phyloP scores from a whole-genome alignment of 352 stramenopile species.

The Globisporangium yorkense region DNA sequence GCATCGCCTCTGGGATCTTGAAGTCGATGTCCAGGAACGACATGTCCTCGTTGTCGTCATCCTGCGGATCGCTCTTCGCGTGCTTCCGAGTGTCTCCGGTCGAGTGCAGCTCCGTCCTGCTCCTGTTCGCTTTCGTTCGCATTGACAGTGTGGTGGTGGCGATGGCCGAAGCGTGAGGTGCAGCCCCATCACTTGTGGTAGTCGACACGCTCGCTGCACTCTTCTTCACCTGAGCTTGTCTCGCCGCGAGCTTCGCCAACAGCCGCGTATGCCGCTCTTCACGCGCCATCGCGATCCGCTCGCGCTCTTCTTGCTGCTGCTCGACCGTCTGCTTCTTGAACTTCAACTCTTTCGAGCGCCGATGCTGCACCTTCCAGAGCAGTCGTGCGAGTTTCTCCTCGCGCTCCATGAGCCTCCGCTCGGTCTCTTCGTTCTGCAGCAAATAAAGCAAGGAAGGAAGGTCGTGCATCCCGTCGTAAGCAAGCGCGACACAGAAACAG shows the following conservation, averaged over 20 bases:
- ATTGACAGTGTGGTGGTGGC: neutral
- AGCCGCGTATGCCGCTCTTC: slow-evolving; percentile 60
- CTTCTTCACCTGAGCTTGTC: slow-evolving; percentile 12
- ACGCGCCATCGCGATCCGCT: slow-evolving; percentile 59
- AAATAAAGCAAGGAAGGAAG: neutral
- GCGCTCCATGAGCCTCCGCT: slow-evolving; percentile 62
- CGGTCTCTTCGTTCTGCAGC: slow-evolving; percentile 41
- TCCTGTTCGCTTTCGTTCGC: slow-evolving; percentile 5
- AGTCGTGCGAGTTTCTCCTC: slow-evolving; percentile 63
- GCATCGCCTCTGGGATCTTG: slow-evolving; percentile 32
- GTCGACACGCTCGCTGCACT: neutral
- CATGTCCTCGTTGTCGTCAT: slow-evolving; percentile 32
- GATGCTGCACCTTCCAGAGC: slow-evolving; percentile 46
- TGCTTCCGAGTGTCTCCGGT: neutral
- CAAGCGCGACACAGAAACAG: slow-evolving; percentile 7
- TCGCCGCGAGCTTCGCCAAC: slow-evolving; percentile 32
- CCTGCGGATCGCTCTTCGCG: slow-evolving; percentile 2
- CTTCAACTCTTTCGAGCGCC: slow-evolving; percentile 38
- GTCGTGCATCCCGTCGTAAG: neutral
- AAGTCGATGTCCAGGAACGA: slow-evolving; percentile 45
- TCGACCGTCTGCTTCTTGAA: slow-evolving; percentile 36
- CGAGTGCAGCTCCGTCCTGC: slow-evolving; percentile 3
- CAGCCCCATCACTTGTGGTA: neutral
- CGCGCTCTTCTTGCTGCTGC: slow-evolving; percentile 59
- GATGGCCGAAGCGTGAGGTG: neutral